Base-by-base conservation (phyloP, 495 filamentous ascomycete species). In the Aspergillus egyptiacus region DNA sequence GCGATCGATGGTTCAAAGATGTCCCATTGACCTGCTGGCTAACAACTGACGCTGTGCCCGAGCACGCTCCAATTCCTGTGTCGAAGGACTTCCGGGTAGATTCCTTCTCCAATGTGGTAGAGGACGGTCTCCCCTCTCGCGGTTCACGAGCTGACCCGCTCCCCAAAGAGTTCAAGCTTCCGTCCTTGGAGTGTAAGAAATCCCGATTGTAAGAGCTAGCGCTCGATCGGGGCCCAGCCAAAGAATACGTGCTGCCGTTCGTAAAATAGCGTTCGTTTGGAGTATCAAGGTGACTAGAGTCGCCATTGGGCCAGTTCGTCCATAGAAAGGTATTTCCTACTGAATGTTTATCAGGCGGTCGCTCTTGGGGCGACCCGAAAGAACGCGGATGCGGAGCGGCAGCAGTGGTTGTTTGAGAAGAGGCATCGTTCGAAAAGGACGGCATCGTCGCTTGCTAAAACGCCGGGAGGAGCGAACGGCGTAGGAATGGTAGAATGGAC, bases 171-270 rank as follows among this genome's bases (percentile, higher is more conserved):
- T 72, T 59, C 46, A 72, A 67, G 57, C 76, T 80, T 35, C 69
- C 74, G 56, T 79, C 75, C 46, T 72, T 75, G 33, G 77, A 78
- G 36, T 65, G 68, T 19, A 62, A 62, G 52, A 65, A 60, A 13
- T 77, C 75, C 54, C 70, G 71, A 43, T 67, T 76, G 46, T 76
- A 73, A 7, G 72, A 74, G 42, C 70, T 68, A 57, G 68, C 65
- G 51, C 74, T 76, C 13, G 72, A 71, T 20, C 68, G 69, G 19
- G 67, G 69, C 40, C 68, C 70, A 59, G 72, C 73, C 54, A 75
- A 50, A 20, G 74, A 71, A 34, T 72, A 73, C 46, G 62, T 62
- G 58, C 69, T 75, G 36, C 68, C 70, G 59, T 72, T 64, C 27
- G 59, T 60, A 39, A 70, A 50, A 41, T 66, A 62, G 34, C 63